Evolutionary conservation across 495 filamentous ascomycete species (phyloP).

Genomic region (Tuber magnatum): DNA sequence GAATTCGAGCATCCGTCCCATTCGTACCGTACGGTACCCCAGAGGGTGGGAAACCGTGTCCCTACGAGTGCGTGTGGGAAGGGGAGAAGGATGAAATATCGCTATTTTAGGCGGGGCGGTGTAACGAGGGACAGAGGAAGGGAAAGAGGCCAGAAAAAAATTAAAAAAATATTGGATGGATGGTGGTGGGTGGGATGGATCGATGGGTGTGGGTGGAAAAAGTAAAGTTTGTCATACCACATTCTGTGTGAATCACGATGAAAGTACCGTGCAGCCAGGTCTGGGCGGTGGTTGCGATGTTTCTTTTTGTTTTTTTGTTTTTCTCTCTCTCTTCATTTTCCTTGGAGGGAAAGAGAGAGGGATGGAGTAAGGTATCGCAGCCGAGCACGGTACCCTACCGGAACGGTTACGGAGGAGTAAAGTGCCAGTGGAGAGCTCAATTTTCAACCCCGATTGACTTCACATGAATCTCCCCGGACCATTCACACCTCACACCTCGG

Average conservation of each 20-base stretch:
- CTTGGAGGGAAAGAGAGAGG: no score
- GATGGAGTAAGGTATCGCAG: no score
- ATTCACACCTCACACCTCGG: neutral
- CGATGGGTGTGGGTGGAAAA: neutral
- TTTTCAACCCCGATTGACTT: neutral
- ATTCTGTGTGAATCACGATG: neutral
- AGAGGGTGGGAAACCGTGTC: neutral
- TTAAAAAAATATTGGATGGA: neutral
- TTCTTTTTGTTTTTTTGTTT: neutral
- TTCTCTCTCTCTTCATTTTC: no score
- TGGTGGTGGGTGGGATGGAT: neutral
- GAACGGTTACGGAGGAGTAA: no score
- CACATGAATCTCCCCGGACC: neutral
- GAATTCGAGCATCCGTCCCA: neutral
- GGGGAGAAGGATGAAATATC: neutral
- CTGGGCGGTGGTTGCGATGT: neutral
- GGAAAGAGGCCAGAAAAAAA: neutral
- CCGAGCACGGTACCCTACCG: no score
- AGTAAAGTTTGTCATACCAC: neutral
- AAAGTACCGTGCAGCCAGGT: neutral
- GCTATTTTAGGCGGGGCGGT: slow-evolving; percentile 3
- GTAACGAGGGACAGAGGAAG: neutral
- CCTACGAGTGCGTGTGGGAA: neutral
- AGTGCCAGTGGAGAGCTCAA: neutral
- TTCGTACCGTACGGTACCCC: neutral